These are phyloP conservation scores for Paraphoma chrysanthemicola DNA, from an alignment of 2,329 filamentous ascomycete species.

Conservation along the genomic window DNA sequence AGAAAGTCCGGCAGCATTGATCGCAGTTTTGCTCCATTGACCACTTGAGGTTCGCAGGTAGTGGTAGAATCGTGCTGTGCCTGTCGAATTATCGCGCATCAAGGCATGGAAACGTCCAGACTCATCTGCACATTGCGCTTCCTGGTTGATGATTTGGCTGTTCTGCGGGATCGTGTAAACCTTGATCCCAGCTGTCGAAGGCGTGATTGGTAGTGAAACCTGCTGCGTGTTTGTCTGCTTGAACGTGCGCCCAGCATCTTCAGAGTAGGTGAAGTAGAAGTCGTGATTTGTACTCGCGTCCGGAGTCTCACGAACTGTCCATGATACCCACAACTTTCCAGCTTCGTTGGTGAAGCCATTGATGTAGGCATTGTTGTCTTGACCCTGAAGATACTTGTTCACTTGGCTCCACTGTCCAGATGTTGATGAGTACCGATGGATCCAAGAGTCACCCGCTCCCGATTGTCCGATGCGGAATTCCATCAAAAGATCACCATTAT, in stretches of 20 bases:
- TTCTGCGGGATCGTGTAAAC: slow-evolving; percentile 56
- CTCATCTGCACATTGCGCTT: slow-evolving; percentile 56
- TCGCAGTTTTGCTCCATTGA: slow-evolving; percentile 40
- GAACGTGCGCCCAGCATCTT: slow-evolving; percentile 55
- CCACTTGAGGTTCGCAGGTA: slow-evolving; percentile 38
- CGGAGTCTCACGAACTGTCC: slow-evolving; percentile 61
- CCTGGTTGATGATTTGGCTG: slow-evolving; percentile 59
- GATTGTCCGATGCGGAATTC: slow-evolving; percentile 61
- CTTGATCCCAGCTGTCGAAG: slow-evolving; percentile 51
- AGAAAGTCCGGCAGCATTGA: slow-evolving; percentile 36
- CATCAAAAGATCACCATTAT: slow-evolving; percentile 52
- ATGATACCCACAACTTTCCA: slow-evolving; percentile 53
- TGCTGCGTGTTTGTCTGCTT: slow-evolving; percentile 47
- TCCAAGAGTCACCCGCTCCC: slow-evolving; percentile 58
- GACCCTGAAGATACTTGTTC: slow-evolving; percentile 54
- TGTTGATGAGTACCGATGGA: slow-evolving; percentile 53
- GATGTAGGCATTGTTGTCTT: slow-evolving; percentile 60
- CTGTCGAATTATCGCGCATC: slow-evolving; percentile 53
- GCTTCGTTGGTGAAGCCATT: slow-evolving; percentile 54
- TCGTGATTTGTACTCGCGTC: slow-evolving; percentile 58
- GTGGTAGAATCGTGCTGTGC: slow-evolving; percentile 40
- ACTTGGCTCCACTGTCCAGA: slow-evolving; percentile 48
- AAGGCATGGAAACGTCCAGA: slow-evolving; percentile 58
- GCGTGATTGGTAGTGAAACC: slow-evolving; percentile 52
- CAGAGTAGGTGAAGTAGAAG: slow-evolving; percentile 58